Evolutionary conservation across 2,329 filamentous ascomycete species (phyloP).

Genomic region (Diaporthe velutina): DNA sequence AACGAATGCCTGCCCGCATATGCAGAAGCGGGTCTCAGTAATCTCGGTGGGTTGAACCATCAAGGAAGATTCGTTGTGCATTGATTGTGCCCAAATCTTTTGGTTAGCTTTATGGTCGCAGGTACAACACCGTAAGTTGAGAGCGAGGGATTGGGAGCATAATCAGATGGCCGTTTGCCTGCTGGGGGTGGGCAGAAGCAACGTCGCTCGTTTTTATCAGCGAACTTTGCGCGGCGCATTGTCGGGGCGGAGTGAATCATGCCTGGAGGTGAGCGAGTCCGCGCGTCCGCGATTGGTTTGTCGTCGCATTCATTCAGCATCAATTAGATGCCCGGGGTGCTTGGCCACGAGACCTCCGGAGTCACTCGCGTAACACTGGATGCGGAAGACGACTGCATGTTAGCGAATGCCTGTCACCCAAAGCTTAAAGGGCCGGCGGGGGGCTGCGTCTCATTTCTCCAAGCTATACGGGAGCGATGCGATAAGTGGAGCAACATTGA

Average conservation of each 20-base stretch:
- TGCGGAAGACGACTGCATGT: neutral
- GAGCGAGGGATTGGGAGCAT: neutral
- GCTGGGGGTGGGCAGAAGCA: constrained; percentile 2
- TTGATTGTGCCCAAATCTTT: neutral
- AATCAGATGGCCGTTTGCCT: no score
- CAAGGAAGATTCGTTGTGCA: neutral
- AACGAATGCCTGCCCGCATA: constrained; percentile 2
- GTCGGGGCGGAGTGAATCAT: neutral
- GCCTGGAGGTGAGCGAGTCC: neutral
- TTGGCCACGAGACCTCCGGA: neutral
- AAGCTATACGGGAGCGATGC: neutral
- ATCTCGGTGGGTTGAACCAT: constrained; percentile 11
- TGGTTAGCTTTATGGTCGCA: neutral
- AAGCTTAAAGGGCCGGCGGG: constrained; percentile 9
- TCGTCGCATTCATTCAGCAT: neutral
- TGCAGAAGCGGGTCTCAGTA: neutral
- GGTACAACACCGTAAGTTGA: neutral
- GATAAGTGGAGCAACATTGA: neutral
- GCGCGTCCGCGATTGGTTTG: neutral
- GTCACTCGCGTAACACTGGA: neutral
- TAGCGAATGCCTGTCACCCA: neutral
- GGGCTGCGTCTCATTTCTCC: constrained; percentile 1
- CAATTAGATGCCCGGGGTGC: neutral
- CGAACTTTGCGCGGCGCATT: neutral
- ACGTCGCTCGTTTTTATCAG: neutral